Percentiles rank a stretch among this genome's conserved stretches.
Evolutionary conservation across 306 rosid genomes (phyloP).

Genomic region (Gastrolobium villosum): DNA sequence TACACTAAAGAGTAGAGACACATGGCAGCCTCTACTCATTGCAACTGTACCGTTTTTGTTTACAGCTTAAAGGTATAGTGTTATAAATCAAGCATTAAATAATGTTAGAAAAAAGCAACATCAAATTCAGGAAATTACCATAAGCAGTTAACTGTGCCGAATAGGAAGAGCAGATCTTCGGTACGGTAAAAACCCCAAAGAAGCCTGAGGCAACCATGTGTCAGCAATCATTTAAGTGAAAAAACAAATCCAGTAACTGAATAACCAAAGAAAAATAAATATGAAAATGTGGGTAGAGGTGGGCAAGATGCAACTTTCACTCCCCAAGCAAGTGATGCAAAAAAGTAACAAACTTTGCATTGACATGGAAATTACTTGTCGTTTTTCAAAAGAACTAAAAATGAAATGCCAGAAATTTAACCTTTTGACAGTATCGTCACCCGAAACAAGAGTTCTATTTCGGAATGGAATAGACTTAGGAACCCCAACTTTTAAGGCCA

Average conservation of each 20-base stretch:
- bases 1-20: neutral
- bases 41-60: conserved; percentile 20
- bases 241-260: neutral
- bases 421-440: neutral
- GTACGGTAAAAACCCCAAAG: conserved; percentile 84
- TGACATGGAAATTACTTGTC: neutral
- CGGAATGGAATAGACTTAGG: neutral
- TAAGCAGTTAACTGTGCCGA: conserved; percentile 76
- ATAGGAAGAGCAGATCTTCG: conserved; percentile 77
- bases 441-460: neutral
- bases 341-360: conserved; percentile 29
- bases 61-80: conserved; percentile 1
- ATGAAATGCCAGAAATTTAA: conserved; percentile 6
- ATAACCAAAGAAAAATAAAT: neutral
- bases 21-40: neutral
- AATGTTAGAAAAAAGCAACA: conserved; percentile 8
- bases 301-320: conserved; percentile 28
- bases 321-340: conserved; percentile 5
- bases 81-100: neutral
- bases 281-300: too few species aligned
- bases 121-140: conserved; percentile 63
- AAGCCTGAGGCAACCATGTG: conserved; percentile 71
- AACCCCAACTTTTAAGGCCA: neutral
- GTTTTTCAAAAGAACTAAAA: conserved; percentile 13
- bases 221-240: conserved; percentile 44